A percentile compares a stretch with the other conserved stretches of the same genome.
phyloP scores from a whole-genome alignment of 257 asterid species.

The Nicotiana otophora region DNA sequence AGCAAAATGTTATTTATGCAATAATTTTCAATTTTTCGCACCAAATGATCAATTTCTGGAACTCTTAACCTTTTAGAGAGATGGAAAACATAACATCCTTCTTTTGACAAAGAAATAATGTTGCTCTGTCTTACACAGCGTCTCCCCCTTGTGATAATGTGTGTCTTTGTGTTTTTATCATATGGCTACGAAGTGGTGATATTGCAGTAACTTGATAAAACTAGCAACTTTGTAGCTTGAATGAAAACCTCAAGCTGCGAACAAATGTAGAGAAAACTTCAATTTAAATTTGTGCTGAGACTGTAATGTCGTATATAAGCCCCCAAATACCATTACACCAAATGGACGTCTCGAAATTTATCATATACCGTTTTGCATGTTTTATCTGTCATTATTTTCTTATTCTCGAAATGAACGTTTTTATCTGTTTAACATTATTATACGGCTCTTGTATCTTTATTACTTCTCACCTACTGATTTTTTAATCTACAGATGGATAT shows the following conservation, averaged over 20 bases:
- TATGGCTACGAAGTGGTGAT: background rate
- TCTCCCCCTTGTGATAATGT: background rate
- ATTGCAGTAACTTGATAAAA: background rate
- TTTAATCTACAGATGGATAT: constrained; percentile 59
- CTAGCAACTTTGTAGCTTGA: background rate
- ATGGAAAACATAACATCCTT: background rate
- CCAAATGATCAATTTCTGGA: background rate
- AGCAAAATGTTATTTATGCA: background rate
- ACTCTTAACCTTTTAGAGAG: background rate
- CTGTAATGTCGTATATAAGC: background rate
- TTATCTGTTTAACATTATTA: background rate
- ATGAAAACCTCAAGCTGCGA: background rate
- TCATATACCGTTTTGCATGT: background rate
- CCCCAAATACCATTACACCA: background rate
- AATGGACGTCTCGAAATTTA: too few species aligned
- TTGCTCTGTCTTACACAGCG: background rate
- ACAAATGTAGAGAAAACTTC: background rate
- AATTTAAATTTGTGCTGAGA: background rate
- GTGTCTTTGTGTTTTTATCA: background rate
- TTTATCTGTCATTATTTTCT: background rate
- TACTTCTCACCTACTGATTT: background rate
- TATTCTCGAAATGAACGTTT: background rate
- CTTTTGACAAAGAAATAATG: background rate
- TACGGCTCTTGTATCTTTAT: background rate
- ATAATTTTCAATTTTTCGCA: background rate